Conservation (phyloP, 495 filamentous ascomycete genomes). For the Pyronema omphalodes region DNA sequence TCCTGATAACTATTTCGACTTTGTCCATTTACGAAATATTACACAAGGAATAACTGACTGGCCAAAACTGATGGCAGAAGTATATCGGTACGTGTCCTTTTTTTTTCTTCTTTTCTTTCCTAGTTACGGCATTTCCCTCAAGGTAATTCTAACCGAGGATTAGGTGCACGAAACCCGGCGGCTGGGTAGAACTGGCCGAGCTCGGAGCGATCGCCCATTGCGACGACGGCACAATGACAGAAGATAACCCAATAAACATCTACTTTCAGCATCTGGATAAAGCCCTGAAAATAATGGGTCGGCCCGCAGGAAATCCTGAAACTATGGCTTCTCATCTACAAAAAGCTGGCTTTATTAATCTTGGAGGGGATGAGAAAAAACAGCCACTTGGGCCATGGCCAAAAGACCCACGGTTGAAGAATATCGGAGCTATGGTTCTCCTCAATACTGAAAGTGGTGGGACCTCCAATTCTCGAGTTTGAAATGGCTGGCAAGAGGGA, state of each 20-base stretch:
- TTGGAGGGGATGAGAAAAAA: slow-evolving; percentile 1
- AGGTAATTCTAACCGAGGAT: neutral
- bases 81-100: neutral
- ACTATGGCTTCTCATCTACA: neutral
- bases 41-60: neutral
- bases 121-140: neutral
- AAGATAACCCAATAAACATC: neutral
- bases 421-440: slow-evolving; percentile 24
- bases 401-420: slow-evolving; percentile 31
- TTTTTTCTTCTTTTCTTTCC: too few relatives aligned
- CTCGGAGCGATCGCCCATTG: slow-evolving; percentile 3
- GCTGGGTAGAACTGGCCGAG: slow-evolving; percentile 18
- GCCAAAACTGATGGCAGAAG: neutral
- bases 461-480: neutral
- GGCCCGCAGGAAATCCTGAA: neutral
- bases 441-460: neutral
- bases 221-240: neutral
- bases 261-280: neutral
- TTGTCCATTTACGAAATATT: slow-evolving; percentile 37
- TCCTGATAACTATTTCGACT: slow-evolving; percentile 30
- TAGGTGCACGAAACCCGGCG: slow-evolving; percentile 12
- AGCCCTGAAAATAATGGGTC: neutral
- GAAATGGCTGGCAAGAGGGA: too few relatives aligned
- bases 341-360: slow-evolving; percentile 4
- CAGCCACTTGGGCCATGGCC: slow-evolving; percentile 32